Conservation (phyloP, 768 basidiomycete genomes). For the Podaxis sp. region DNA sequence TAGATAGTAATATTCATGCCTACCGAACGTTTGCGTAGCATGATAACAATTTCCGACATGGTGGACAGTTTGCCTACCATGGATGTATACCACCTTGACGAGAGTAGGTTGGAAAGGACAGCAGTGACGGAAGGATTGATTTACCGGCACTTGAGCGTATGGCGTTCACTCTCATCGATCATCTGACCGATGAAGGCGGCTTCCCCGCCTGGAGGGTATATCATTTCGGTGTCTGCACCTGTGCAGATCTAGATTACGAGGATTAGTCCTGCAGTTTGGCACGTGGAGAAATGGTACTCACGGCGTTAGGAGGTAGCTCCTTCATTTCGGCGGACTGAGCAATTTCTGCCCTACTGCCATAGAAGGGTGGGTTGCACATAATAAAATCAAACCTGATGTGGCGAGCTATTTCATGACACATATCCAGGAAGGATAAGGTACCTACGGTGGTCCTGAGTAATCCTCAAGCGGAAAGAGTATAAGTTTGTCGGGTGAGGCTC, state of each 20-base stretch:
- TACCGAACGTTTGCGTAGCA: slow-evolving; percentile 41
- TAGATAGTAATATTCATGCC: slow-evolving; percentile 22
- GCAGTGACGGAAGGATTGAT: slow-evolving; percentile 14
- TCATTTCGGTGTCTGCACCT: slow-evolving; percentile 85
- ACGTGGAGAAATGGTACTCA: slow-evolving; percentile 32
- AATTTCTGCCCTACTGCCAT: slow-evolving; percentile 73
- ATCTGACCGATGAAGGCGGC: slow-evolving; percentile 73
- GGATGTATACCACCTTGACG: slow-evolving; percentile 86
- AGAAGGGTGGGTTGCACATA: slow-evolving; percentile 98
- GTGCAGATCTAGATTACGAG: slow-evolving; percentile 68
- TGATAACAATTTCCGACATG: slow-evolving; percentile 54
- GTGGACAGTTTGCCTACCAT: slow-evolving; percentile 89
- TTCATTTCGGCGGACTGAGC: slow-evolving; percentile 58
- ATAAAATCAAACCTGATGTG: slow-evolving; percentile 64
- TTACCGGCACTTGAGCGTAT: slow-evolving; percentile 59
- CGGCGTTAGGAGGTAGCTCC: slow-evolving; percentile 66
- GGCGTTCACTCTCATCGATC: slow-evolving; percentile 66
- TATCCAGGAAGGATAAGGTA: neutral
- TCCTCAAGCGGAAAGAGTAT: slow-evolving; percentile 47
- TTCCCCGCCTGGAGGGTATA: slow-evolving; percentile 83
- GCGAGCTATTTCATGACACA: neutral
- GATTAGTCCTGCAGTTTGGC: neutral
- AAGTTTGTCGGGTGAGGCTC: slow-evolving; percentile 32
- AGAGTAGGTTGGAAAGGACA: neutral
- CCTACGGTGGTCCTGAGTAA: slow-evolving; percentile 17